Conservation (phyloP, 345 rosid species). For the Citrus reticulata region DNA sequence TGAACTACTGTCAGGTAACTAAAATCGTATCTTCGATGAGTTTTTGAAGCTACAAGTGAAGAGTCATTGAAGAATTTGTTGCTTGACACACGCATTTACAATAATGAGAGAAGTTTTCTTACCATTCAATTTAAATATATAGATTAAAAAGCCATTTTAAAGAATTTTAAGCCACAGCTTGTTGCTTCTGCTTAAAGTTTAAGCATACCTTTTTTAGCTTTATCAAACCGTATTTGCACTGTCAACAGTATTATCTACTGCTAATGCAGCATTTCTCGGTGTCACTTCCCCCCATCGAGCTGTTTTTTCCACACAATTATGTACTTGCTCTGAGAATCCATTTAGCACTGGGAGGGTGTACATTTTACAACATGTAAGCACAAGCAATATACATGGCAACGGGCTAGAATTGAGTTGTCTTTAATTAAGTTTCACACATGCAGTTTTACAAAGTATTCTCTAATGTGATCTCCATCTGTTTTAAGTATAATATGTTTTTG, state of each 20-base stretch:
- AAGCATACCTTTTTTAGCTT: background rate
- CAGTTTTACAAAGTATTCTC: background rate
- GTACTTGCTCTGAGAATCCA: background rate
- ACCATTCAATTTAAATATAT: background rate
- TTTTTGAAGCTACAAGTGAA: background rate
- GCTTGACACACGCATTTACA: background rate
- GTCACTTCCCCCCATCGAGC: too few species aligned
- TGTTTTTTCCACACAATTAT: too few species aligned
- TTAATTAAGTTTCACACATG: background rate
- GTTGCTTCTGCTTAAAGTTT: background rate
- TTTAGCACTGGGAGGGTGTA: background rate
- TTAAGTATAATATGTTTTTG: background rate
- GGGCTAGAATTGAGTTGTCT: background rate
- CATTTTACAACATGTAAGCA: background rate
- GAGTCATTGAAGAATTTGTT: background rate
- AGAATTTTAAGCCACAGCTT: too few species aligned
- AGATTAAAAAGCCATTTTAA: too few species aligned
- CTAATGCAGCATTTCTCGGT: background rate
- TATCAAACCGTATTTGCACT: background rate
- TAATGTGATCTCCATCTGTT: background rate
- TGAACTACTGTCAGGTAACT: background rate
- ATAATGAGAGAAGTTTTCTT: background rate
- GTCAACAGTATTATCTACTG: background rate
- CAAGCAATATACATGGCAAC: too few species aligned
- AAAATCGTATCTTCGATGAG: background rate